Evolutionary conservation across 2,329 filamentous ascomycete species (phyloP).

Genomic region (Dothistroma septosporum): DNA sequence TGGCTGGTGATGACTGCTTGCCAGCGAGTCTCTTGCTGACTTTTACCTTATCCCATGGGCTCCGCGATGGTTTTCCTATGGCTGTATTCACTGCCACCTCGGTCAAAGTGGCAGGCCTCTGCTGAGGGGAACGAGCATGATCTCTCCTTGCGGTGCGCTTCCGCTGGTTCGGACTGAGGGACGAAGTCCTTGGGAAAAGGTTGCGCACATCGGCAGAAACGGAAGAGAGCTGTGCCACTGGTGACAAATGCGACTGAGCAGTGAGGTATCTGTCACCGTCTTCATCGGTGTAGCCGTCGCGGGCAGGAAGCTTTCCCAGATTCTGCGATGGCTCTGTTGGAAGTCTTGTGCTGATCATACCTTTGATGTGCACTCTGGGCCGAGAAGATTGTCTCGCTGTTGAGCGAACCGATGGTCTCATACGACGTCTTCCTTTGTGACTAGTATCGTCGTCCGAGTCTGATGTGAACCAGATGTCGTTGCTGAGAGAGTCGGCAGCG

Average conservation of each 20-base stretch:
- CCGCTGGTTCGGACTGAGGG: slow-evolving; percentile 15
- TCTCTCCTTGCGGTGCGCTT: background rate
- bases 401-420: slow-evolving; percentile 9
- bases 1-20: background rate
- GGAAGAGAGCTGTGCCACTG: slow-evolving; percentile 17
- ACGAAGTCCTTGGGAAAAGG: slow-evolving; percentile 30
- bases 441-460: slow-evolving; percentile 21
- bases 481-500: slow-evolving; percentile 15
- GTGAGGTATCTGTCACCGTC: slow-evolving; percentile 21
- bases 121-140: background rate
- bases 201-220: slow-evolving; percentile 26
- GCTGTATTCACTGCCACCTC: slow-evolving; percentile 15
- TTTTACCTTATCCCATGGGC: slow-evolving; percentile 24
- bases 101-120: slow-evolving; percentile 4
- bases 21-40: slow-evolving; percentile 11
- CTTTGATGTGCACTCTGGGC: slow-evolving; percentile 13
- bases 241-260: slow-evolving; percentile 18
- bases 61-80: slow-evolving; percentile 14
- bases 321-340: background rate
- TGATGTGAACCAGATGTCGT: slow-evolving; percentile 34
- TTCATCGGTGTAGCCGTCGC: background rate
- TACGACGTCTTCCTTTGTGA: slow-evolving; percentile 3
- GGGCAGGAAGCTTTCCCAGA: background rate
- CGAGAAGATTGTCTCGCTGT: slow-evolving; percentile 24
- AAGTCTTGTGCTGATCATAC: slow-evolving; percentile 18